A percentile compares a stretch with the other conserved stretches of the same genome.
Conservation (phyloP, 257 asterid species). For the Linaria vulgaris region DNA sequence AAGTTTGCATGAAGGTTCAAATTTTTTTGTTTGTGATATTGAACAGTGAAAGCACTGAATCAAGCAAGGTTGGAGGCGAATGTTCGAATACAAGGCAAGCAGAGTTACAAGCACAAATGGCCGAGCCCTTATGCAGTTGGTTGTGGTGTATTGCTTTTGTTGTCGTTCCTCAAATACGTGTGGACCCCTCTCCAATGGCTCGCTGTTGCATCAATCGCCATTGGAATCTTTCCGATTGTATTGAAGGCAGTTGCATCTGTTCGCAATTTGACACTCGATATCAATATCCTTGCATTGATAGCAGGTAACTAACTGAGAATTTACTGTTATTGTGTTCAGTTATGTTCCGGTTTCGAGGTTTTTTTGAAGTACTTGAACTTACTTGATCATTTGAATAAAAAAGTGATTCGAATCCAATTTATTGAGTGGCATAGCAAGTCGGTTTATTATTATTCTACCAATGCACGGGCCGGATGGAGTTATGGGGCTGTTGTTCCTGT, state of each 20-base stretch:
- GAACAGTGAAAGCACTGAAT: conserved; percentile 71
- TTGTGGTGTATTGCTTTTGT: conserved; percentile 51
- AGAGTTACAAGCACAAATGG: conserved; percentile 53
- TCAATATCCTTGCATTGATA: conserved; percentile 72
- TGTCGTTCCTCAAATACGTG: conserved; percentile 48
- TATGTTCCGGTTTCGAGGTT: too few relatives aligned
- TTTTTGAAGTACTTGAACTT: too few relatives aligned
- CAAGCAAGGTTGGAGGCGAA: conserved; percentile 76
- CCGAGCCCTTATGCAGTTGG: conserved; percentile 69
- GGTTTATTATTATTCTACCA: too few relatives aligned
- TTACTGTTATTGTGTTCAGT: neutral
- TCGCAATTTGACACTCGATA: conserved; percentile 49
- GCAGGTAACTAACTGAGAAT: conserved; percentile 63
- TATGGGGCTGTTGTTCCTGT: too few relatives aligned
- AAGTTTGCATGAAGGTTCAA: neutral
- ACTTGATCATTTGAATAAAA: too few relatives aligned
- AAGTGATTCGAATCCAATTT: too few relatives aligned
- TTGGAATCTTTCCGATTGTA: conserved; percentile 60
- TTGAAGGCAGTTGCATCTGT: conserved; percentile 48
- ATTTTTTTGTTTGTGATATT: neutral
- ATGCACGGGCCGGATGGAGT: too few relatives aligned
- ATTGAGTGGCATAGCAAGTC: too few relatives aligned
- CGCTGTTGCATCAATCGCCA: conserved; percentile 59
- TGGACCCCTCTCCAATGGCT: conserved; percentile 67
- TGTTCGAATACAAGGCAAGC: conserved; percentile 41